Evolutionary conservation across 2,329 filamentous ascomycete genomes (phyloP), one percentile per base, ranked within the genome.

Genomic region (Xylariaceae sp.): DNA sequence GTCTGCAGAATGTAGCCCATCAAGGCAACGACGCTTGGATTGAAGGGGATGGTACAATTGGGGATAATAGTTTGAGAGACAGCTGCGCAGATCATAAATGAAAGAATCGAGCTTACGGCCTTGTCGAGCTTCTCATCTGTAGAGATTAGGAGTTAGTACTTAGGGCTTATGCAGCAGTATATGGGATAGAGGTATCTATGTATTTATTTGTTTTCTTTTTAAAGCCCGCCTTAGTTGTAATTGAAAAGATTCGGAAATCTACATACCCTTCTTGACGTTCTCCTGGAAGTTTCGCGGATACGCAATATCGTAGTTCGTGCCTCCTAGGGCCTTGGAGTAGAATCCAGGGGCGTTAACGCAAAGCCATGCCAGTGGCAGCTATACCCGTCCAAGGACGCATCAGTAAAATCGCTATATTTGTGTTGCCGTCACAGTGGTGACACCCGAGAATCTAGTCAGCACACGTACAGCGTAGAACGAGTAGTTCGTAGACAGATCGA

Each of bases 401-500:
- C 20, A 47, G 47, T 15, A 10, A 24, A 30, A n/a, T 36, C 8
- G 10, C 26, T 26, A 9, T 36, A 32, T 50, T 21, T 8, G 23
- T 20, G 29, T 24, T 39, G 16, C 10, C 11, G 40, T 50, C 8
- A 24, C 10, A 13, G 13, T 10, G 15, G 13, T 10, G 11, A 3
- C 20, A 10, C 20, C 10, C 6, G 20, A 10, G 6, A 16, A 11
- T 20, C 8, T 27, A 3, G 36, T 15, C 33, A 32, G 33, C 20
- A 9, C 10, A 46, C 59, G n/a, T 58, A 63, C 62, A 1, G 62
- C 39, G 26, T 62, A 62, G 53, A 64, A 54, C 49, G 62, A 64
- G 50, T 63, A 64, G 51, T 64, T 63, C 59, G 54, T 50, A 23
- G 52, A 59, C 5, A 61, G 32, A 41, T 62, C 58, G 24, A 63